Evolutionary conservation across 192 early-diverging fungal species (phyloP).

Genomic region (Podila epicladia): DNA sequence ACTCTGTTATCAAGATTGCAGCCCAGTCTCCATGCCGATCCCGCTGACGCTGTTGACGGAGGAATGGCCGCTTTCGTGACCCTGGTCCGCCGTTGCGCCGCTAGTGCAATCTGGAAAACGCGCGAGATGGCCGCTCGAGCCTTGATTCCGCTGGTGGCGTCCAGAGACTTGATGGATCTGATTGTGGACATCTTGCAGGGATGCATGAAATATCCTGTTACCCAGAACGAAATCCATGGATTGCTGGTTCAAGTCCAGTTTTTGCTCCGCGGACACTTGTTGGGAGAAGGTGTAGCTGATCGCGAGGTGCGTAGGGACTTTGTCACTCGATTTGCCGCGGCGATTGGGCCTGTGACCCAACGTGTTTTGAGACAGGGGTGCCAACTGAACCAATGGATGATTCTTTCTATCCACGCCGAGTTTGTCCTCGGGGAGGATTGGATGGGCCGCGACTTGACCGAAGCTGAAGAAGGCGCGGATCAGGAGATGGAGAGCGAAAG

Average conservation of each 20-base stretch:
- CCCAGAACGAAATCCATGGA: constrained; percentile 83
- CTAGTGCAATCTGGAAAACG: constrained; percentile 71
- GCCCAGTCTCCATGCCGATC: constrained; percentile 66
- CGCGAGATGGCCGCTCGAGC: constrained; percentile 90
- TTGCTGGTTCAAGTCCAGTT: constrained; percentile 75
- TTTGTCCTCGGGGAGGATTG: constrained; percentile 47
- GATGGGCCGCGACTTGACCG: constrained; percentile 18
- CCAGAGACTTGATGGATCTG: constrained; percentile 64
- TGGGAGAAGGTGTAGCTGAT: constrained; percentile 56
- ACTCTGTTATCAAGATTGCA: constrained; percentile 85
- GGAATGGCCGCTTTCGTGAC: constrained; percentile 59
- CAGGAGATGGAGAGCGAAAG: constrained; percentile 40
- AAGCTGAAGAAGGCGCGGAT: constrained; percentile 9
- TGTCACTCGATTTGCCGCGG: constrained; percentile 38
- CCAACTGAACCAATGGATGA: constrained; percentile 59
- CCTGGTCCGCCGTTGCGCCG: constrained; percentile 62
- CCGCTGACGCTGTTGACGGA: constrained; percentile 28
- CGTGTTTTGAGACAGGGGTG: constrained; percentile 59
- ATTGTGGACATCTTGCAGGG: constrained; percentile 59
- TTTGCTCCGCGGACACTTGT: constrained; percentile 73
- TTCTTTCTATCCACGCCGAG: constrained; percentile 58
- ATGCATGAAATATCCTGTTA: constrained; percentile 33
- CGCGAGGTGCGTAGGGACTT: constrained; percentile 56
- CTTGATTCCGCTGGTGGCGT: constrained; percentile 76
- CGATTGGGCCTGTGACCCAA: constrained; percentile 42